These are phyloP conservation scores for Eucalyptus melliodora DNA, from an alignment of 345 rosid species.

Conservation along the genomic window DNA sequence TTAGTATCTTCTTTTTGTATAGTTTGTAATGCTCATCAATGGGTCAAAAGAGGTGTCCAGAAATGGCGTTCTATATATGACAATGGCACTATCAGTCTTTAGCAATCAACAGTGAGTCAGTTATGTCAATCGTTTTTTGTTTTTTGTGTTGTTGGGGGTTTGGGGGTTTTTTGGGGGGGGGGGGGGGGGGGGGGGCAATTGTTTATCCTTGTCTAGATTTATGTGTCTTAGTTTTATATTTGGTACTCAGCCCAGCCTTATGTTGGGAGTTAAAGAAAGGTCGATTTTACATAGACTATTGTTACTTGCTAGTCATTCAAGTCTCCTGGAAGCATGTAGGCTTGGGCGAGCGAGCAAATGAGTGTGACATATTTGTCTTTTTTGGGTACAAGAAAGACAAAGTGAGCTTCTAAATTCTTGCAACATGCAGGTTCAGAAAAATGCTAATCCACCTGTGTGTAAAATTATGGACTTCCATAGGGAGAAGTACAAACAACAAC, in stretches of 20 bases:
- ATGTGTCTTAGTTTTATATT: not conserved
- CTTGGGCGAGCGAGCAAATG: not conserved
- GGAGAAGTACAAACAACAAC: constrained; percentile 15
- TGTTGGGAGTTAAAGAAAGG: not conserved
- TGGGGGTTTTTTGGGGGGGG: not conserved
- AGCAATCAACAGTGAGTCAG: not conserved
- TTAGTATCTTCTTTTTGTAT: not conserved
- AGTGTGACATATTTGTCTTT: not conserved
- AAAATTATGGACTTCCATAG: constrained; percentile 43
- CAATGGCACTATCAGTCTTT: not conserved
- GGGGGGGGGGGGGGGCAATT: not conserved
- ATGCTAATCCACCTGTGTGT: constrained; percentile 49
- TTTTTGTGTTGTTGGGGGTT: no score
- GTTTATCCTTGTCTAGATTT: not conserved
- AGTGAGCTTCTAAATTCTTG: not conserved
- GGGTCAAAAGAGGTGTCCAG: not conserved
- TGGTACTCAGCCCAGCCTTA: not conserved
- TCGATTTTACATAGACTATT: not conserved
- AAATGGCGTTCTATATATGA: not conserved
- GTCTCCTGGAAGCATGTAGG: not conserved
- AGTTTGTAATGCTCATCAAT: not conserved
- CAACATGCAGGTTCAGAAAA: constrained; percentile 30
- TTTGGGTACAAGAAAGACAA: not conserved
- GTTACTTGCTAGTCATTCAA: not conserved
- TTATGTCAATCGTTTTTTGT: not conserved